Evolutionary conservation across 805 yeast genomes (phyloP).

Genomic region (Helenozyma rhizophorensis): DNA sequence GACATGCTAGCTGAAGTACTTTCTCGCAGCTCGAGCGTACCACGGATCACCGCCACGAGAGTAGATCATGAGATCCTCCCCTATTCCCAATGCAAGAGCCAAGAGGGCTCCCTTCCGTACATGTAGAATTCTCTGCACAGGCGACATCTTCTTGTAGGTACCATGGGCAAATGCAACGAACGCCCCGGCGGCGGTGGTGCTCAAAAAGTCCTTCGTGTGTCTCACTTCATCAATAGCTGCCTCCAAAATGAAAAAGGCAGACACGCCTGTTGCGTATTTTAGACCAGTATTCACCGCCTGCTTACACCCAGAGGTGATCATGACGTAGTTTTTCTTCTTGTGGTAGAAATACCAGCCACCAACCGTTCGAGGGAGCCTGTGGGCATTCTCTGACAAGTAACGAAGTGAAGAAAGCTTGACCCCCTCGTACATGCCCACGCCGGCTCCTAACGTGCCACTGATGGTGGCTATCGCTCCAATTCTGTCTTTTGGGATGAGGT

Average conservation of each 20-base stretch:
- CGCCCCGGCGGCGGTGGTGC: slow-evolving; percentile 57
- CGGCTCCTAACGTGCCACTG: slow-evolving; percentile 40
- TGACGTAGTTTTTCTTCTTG: slow-evolving; percentile 74
- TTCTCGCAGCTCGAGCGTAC: slow-evolving; percentile 35
- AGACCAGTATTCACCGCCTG: slow-evolving; percentile 40
- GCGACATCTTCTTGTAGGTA: slow-evolving; percentile 36
- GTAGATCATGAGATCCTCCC: slow-evolving; percentile 61
- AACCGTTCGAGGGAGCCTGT: slow-evolving; percentile 67
- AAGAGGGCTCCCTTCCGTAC: slow-evolving; percentile 50
- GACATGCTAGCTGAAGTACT: not conserved
- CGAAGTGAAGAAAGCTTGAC: slow-evolving; percentile 50
- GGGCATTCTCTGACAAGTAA: slow-evolving; percentile 77
- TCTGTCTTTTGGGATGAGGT: slow-evolving; percentile 45
- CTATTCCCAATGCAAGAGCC: slow-evolving; percentile 59
- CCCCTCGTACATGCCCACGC: slow-evolving; percentile 58
- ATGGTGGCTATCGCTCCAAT: slow-evolving; percentile 37
- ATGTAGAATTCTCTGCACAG: slow-evolving; percentile 38
- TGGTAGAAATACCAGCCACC: slow-evolving; percentile 91
- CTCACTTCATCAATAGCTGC: slow-evolving; percentile 49
- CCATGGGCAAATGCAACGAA: slow-evolving; percentile 52
- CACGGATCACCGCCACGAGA: slow-evolving; percentile 61
- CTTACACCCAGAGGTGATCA: slow-evolving; percentile 52
- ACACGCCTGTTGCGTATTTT: slow-evolving; percentile 39
- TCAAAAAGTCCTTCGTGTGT: slow-evolving; percentile 54
- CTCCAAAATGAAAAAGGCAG: slow-evolving; percentile 56